phyloP scores from a whole-genome alignment of 148 eudicot species.

The Amaranthus palmeri region DNA sequence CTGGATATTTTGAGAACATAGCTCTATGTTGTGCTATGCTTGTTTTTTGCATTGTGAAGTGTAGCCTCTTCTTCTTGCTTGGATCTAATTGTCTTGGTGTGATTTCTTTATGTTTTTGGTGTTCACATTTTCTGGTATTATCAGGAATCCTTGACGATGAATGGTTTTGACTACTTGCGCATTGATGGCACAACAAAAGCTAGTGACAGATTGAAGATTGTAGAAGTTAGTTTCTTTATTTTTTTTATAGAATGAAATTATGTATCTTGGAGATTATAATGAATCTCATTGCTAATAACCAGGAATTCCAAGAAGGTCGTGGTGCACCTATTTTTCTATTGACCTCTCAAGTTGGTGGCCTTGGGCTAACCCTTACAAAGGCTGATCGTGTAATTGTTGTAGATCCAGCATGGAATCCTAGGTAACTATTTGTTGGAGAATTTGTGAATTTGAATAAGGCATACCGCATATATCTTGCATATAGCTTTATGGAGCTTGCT shows the following conservation, averaged over 20 bases:
- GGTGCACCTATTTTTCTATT: constrained; percentile 88
- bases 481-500: background rate
- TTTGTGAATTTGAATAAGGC: no score
- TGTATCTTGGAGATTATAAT: background rate
- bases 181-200: constrained; percentile 96
- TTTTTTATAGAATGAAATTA: background rate
- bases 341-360: constrained; percentile 98
- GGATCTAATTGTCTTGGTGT: background rate
- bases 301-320: constrained; percentile 95
- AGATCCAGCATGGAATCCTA: constrained; percentile 99
- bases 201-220: constrained; percentile 69
- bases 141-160: constrained; percentile 60
- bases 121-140: constrained; percentile 2
- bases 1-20: background rate
- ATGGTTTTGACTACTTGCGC: constrained; percentile 65
- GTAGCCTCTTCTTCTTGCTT: background rate
- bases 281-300: constrained; percentile 6
- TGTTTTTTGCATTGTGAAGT: no score
- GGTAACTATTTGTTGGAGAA: constrained; percentile 32
- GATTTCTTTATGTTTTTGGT: background rate
- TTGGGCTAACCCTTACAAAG: constrained; percentile 91
- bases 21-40: no score
- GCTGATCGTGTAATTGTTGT: constrained; percentile 99
- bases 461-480: no score
- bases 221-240: constrained; percentile 50